phyloP scores from a whole-genome alignment of 768 basidiomycete genomes.

The Calocybe indica region DNA sequence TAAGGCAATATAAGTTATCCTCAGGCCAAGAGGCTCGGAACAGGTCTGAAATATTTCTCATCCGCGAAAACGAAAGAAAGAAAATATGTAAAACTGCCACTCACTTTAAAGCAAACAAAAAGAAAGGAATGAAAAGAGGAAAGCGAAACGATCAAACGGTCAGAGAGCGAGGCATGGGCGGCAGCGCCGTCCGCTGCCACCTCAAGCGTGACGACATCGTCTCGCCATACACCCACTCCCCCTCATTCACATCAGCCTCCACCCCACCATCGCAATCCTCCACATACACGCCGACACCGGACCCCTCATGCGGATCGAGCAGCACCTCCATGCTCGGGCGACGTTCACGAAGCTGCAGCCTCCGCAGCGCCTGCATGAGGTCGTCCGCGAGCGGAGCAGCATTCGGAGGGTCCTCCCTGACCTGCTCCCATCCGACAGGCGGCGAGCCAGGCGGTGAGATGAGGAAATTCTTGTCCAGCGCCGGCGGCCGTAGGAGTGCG shows the following conservation, averaged over 20 bases:
- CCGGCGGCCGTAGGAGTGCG: slow-evolving; percentile 72
- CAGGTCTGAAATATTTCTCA: slow-evolving; percentile 74
- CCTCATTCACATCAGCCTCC: slow-evolving; percentile 35
- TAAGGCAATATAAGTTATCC: slow-evolving; percentile 66
- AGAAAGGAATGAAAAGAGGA: slow-evolving; percentile 11
- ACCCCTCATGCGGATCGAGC: slow-evolving; percentile 61
- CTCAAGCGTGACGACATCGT: slow-evolving; percentile 44
- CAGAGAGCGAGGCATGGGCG: slow-evolving; percentile 34
- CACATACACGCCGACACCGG: slow-evolving; percentile 74
- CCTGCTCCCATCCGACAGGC: slow-evolving; percentile 93
- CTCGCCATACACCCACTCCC: slow-evolving; percentile 63
- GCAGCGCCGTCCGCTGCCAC: slow-evolving; percentile 55
- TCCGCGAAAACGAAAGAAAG: slow-evolving; percentile 27
- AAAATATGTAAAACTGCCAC: not conserved
- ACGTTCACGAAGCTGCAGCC: slow-evolving; percentile 53
- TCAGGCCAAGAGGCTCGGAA: slow-evolving; percentile 54
- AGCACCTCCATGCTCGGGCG: slow-evolving; percentile 46
- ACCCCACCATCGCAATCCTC: slow-evolving; percentile 57
- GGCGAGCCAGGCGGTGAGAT: slow-evolving; percentile 98
- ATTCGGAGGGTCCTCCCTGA: slow-evolving; percentile 89
- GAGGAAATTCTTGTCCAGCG: slow-evolving; percentile 87
- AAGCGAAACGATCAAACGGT: slow-evolving; percentile 8
- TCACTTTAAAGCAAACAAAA: slow-evolving; percentile 11
- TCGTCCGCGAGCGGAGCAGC: slow-evolving; percentile 78
- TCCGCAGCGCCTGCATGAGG: slow-evolving; percentile 71